Evolutionary conservation across 1,139 yeast species (phyloP), one percentile per base, ranked within the genome.

Genomic region (Candida sp.): DNA sequence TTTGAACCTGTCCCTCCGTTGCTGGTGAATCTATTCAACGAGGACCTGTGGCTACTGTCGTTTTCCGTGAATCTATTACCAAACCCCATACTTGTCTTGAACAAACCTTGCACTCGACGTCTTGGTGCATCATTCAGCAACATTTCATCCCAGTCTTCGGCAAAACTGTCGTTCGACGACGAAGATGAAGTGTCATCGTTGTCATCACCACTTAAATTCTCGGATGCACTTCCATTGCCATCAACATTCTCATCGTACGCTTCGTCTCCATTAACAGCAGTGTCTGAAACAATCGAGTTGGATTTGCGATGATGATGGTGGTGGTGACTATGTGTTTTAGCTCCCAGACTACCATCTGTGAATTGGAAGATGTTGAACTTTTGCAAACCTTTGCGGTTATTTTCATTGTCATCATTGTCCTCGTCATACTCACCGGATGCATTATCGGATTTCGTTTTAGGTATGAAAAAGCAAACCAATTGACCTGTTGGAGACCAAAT

Each of bases 401-500:
- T 68, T 6, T 17, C 12, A 26, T 26, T 23, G 11, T 37, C 42
- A 25, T 27, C 30, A n/a, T 4, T 23, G 2, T 38, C 42, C 3
- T 37, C 47, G 58, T 70, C 68, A 54, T 68, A 68, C 57, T 65
- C 55, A 7, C 32, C 44, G 22, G 25, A 17, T 22, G 32, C 44
- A 6, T 46, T 49, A 9, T 40, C 41, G 5, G 42, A 12, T 32
- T 69, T 73, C 12, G 64, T 65, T 50, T 82, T 83, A 0, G 88
- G 85, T n/a, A 86, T 81, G 68, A 90, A 91, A 61, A 93, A 92
- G 63, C 97, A 90, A 1, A 92, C 87, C 49, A 92, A 73, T 54
- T 83, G 84, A 0, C 98, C 98, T 2, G 84, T 80, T 12, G 84
- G 80, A 0, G 96, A 79, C 97, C 98, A 92, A 0, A 84, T 75